Conservation (phyloP, 164 flowering plant genomes). For the Umbilicus rupestris region DNA sequence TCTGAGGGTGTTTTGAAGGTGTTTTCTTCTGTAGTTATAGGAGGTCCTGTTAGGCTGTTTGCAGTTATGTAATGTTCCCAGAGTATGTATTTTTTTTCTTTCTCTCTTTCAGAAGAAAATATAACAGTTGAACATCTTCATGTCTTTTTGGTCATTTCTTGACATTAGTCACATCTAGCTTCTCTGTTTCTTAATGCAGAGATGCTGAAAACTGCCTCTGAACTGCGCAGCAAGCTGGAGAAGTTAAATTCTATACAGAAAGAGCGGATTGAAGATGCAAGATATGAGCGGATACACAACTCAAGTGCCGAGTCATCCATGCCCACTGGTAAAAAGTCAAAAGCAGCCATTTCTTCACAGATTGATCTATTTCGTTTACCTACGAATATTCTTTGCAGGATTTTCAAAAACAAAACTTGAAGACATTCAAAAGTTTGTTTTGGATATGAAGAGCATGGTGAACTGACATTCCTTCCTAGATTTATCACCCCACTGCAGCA, state of each 20-base stretch:
- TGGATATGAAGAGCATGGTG: conserved; percentile 20
- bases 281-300: conserved; percentile 13
- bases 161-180: not conserved
- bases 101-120: no score
- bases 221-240: conserved; percentile 25
- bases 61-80: no score
- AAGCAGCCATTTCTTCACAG: not conserved
- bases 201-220: conserved; percentile 24
- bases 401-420: conserved; percentile 19
- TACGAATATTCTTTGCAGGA: conserved; percentile 10
- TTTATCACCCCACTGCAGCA: not conserved
- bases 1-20: no score
- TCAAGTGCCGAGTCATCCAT: conserved; percentile 9
- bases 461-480: not conserved
- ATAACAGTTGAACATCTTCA: not conserved
- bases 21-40: no score
- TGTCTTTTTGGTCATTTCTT: not conserved
- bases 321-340: not conserved
- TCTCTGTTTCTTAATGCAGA: conserved; percentile 19
- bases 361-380: not conserved
- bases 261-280: conserved; percentile 13
- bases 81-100: no score
- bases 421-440: conserved; percentile 26
- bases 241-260: conserved; percentile 21
- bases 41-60: no score